Conservation (phyloP, 2,329 filamentous ascomycete genomes). For the Colletotrichum sojae region DNA sequence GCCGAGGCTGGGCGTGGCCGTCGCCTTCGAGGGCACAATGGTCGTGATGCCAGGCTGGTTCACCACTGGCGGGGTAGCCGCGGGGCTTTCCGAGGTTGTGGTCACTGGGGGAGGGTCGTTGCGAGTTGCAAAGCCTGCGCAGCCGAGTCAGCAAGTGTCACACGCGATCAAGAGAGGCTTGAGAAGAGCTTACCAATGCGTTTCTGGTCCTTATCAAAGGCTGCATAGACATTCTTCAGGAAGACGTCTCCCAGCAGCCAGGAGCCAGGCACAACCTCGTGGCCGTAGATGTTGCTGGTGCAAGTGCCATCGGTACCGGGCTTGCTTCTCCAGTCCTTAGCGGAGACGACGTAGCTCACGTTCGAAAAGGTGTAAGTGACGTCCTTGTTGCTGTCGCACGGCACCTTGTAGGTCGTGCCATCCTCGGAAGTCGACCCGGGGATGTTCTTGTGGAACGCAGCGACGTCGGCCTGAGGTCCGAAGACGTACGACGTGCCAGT, state of each 20-base stretch:
- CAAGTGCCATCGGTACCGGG: constrained; percentile 63
- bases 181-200: constrained; percentile 69
- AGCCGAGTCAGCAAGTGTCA: constrained; percentile 32
- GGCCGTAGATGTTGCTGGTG: constrained; percentile 82
- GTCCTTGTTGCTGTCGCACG: constrained; percentile 75
- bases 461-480: constrained; percentile 76
- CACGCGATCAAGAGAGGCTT: no score
- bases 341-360: constrained; percentile 74
- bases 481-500: constrained; percentile 88
- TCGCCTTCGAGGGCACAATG: constrained; percentile 30
- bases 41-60: constrained; percentile 28
- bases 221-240: constrained; percentile 89
- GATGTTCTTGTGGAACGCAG: constrained; percentile 74
- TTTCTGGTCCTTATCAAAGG: constrained; percentile 82
- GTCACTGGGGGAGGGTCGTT: constrained; percentile 42
- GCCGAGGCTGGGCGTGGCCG: constrained; percentile 45
- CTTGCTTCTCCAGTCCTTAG: constrained; percentile 78
- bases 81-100: constrained; percentile 10
- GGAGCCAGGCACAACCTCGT: constrained; percentile 73
- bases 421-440: constrained; percentile 71
- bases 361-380: constrained; percentile 79
- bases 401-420: constrained; percentile 77
- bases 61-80: constrained; percentile 22
- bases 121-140: constrained; percentile 55
- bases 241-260: constrained; percentile 92